Evolutionary conservation across 352 stramenopile genomes (phyloP), one percentile per base, ranked within the genome.

Genomic region (Sclerospora graminicola): DNA sequence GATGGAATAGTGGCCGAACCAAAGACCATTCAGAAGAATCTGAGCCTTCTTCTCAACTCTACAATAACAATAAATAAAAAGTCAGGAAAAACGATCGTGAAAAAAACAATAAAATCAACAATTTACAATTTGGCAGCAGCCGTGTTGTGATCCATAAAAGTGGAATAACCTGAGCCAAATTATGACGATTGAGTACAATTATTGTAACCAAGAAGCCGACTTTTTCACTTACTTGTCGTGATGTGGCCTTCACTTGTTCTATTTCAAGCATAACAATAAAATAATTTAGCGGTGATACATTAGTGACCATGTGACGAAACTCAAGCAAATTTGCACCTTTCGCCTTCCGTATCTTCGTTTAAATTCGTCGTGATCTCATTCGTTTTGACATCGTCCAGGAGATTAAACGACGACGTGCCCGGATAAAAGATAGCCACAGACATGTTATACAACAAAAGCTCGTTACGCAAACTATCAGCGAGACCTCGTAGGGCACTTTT

Each of bases 401-500:
- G 46, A 34, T 59, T 54, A 32, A 54, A 59, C 2, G 43, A 54
- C 8, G 55, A 66, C 9, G 53, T 89, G 13, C 88, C 88, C 26
- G 92, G 92, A 61, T 93, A 97, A 9, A 82, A 89, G 24, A 97
- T 64, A 39, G 73, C 70, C 19, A 97, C 64, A 15, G 63, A 74
- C n/a, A 94, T 85, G 32, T 73, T 73, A 59, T 85, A 89, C 32
- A 82, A 45, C 35, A 71, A 47, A 16, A 92, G 34, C 40, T 89
- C 69, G 32, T 82, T 84, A 23, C 71, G 72, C 13, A 98, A 60
- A n/a, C 70, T 69, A 33, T 98, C 90, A 2, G 89, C 85, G 45
- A 98, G 76, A 24, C 87, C 91, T 10, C 86, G 67, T 13, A 98
- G 38, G 2, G 88, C 94, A 57, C 80, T 94, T 54, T 97, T 97